phyloP scores from a whole-genome alignment of 208 protist genomes.

The Jaenimonas drosophilae region DNA sequence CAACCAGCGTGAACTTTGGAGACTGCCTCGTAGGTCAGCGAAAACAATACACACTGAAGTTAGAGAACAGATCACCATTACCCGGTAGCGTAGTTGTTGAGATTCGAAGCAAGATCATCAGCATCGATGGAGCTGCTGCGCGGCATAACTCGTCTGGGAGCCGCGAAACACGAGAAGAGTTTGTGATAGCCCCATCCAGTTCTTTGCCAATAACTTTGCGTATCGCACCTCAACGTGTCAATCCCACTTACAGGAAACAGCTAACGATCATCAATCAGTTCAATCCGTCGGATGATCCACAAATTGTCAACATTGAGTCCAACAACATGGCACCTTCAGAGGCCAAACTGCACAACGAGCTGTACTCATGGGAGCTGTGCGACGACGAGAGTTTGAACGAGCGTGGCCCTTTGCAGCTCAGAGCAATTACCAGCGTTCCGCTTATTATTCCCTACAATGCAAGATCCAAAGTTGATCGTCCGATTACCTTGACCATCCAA shows the following conservation, averaged over 20 bases:
- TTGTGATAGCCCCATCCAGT: conserved; percentile 55
- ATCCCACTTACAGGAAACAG: conserved; percentile 79
- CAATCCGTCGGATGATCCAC: conserved; percentile 54
- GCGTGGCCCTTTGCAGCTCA: conserved; percentile 11
- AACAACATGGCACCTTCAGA: conserved; percentile 83
- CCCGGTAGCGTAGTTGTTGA: conserved; percentile 55
- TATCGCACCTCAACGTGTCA: conserved; percentile 78
- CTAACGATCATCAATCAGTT: conserved; percentile 70
- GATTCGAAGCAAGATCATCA: conserved; percentile 82
- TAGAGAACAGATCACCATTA: conserved; percentile 76
- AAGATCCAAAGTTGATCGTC: conserved; percentile 41
- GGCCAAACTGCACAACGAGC: conserved; percentile 70
- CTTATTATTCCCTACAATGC: conserved; percentile 63
- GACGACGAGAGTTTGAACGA: conserved; percentile 3
- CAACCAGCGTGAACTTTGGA: conserved; percentile 68
- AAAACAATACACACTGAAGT: conserved; percentile 52
- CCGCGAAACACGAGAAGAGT: conserved; percentile 50
- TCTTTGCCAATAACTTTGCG: conserved; percentile 56
- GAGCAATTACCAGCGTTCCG: conserved; percentile 62
- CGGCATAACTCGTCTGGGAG: conserved; percentile 10
- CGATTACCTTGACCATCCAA: conserved; percentile 36
- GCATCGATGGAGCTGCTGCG: conserved; percentile 44
- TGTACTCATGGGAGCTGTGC: conserved; percentile 70
- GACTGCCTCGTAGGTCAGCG: conserved; percentile 75
- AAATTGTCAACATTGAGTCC: conserved; percentile 80